These are phyloP conservation scores for Populus hybrid DNA, from an alignment of 441 rosid genomes.

Conservation along the genomic window DNA sequence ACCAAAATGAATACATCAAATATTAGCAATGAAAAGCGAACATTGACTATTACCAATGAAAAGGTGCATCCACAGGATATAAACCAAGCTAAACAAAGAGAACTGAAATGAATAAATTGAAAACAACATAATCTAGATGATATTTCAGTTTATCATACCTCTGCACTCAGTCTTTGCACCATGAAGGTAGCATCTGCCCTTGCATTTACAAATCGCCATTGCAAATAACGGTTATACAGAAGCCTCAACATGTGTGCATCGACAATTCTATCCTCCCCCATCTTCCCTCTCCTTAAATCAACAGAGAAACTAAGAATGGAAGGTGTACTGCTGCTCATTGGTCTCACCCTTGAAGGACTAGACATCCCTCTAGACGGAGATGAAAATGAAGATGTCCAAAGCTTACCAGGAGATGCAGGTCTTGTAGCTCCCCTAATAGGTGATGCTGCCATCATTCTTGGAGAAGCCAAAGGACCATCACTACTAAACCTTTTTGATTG, in stretches of 20 bases:
- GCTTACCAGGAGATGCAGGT: constrained; percentile 78
- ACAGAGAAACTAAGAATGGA: constrained; percentile 75
- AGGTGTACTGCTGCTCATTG: constrained; percentile 36
- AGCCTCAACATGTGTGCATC: constrained; percentile 76
- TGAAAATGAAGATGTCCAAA: constrained; percentile 35
- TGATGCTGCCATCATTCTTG: constrained; percentile 41
- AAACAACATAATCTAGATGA: not conserved
- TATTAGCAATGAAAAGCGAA: not conserved
- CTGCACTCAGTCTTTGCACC: constrained; percentile 56
- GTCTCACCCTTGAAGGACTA: constrained; percentile 68
- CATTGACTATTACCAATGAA: not conserved
- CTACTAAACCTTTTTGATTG: constrained; percentile 43
- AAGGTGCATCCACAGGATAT: not conserved
- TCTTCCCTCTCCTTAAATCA: constrained; percentile 72
- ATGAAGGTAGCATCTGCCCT: constrained; percentile 58
- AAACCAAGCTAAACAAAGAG: not conserved
- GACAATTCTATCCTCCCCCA: constrained; percentile 58
- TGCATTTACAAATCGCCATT: constrained; percentile 87
- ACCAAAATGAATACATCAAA: not conserved
- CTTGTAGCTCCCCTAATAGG: constrained; percentile 47
- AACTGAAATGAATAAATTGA: not conserved
- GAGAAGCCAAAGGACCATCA: constrained; percentile 49
- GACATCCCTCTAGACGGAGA: constrained; percentile 66
- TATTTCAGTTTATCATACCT: constrained; percentile 45
- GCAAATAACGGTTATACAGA: constrained; percentile 65